Evolutionary conservation across 148 eudicot genomes (phyloP).

Genomic region (Amaranthus palmeri): DNA sequence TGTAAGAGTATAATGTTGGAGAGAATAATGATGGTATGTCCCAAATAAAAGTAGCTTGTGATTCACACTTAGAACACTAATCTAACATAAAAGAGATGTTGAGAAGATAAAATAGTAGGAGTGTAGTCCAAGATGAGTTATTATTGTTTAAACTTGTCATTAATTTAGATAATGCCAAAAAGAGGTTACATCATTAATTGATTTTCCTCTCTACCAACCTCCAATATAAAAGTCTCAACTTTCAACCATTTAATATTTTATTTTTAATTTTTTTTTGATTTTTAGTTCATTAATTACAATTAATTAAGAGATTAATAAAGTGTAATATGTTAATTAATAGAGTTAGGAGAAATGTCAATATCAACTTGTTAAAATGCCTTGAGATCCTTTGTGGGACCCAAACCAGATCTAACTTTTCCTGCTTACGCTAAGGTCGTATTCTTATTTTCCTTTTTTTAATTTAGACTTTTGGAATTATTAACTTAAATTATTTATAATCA

Average conservation of each 20-base stretch:
- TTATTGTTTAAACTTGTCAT: conserved; percentile 6
- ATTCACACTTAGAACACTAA: conserved; percentile 24
- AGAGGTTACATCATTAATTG: not conserved
- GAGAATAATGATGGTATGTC: conserved; percentile 25
- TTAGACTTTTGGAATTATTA: too few species aligned
- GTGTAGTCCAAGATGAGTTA: conserved; percentile 24
- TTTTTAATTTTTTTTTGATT: not conserved
- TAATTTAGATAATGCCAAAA: conserved; percentile 18
- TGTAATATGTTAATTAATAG: conserved; percentile 9
- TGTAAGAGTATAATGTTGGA: not conserved
- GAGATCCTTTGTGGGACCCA: conserved; percentile 23
- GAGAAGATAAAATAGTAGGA: conserved; percentile 6
- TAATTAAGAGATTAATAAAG: not conserved
- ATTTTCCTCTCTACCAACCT: conserved; percentile 19
- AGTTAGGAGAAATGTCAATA: conserved; percentile 24
- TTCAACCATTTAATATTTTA: conserved; percentile 1
- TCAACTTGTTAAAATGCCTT: conserved; percentile 14
- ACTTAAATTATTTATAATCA: too few species aligned
- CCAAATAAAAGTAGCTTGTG: conserved; percentile 34
- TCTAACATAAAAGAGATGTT: not conserved
- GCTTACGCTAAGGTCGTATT: conserved; percentile 24
- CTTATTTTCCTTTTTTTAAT: not conserved
- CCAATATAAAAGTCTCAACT: conserved; percentile 8
- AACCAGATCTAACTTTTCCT: conserved; percentile 28
- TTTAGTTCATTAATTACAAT: conserved; percentile 27